Evolutionary conservation across 306 rosid species (phyloP), one percentile per base, ranked within the genome.

Genomic region (Prunus fruticosa): DNA sequence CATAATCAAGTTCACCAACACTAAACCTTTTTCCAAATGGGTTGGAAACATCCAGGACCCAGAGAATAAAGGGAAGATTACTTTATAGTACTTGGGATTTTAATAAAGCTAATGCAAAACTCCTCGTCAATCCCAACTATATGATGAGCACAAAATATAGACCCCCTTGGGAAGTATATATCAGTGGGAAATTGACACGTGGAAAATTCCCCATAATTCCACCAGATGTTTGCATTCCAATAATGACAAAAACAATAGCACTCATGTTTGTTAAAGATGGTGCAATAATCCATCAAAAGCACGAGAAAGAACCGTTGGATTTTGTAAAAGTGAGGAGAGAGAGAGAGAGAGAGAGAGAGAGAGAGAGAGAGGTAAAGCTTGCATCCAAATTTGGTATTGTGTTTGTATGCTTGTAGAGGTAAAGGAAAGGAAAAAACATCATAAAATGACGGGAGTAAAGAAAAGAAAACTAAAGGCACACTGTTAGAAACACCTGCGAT

Each of bases 31-130:
- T 85, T 87, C 91, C 93, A 82, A 67, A 81, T 73, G 83, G 87
- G 76, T 82, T 72, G 92, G 89, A 87, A 87, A 90, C 97, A 90
- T 87, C 73, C 78, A 80, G 95, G 95, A 73, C 91, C 97, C 85
- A 74, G 58, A 82, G 92, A 92, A 88, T 85, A 88, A 85, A 88
- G 88, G 74, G 46, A 62, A 71, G 80, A 79, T 81, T 69, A 76
- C 87, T 79, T 83, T 71, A 72, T 41, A 43, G 63, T 67, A 67
- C 54, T 71, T 46, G 41, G 71, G 62, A 78, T 64, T 78, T 83
- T 56, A 71, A 57, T 58, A 74, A 74, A 74, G 25, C 43, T 19
- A 67, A 30, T 72, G 79, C 76, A 80, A 76, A 79, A 72, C 71
- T 74, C 82, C 82, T 27, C 66, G 80, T 79, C 83, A 76, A 73